Percentiles rank a stretch among this genome's conserved stretches.
These are phyloP conservation scores for Akanthomyces muscarius DNA, from an alignment of 2,329 filamentous ascomycete species.

Conservation along the genomic window DNA sequence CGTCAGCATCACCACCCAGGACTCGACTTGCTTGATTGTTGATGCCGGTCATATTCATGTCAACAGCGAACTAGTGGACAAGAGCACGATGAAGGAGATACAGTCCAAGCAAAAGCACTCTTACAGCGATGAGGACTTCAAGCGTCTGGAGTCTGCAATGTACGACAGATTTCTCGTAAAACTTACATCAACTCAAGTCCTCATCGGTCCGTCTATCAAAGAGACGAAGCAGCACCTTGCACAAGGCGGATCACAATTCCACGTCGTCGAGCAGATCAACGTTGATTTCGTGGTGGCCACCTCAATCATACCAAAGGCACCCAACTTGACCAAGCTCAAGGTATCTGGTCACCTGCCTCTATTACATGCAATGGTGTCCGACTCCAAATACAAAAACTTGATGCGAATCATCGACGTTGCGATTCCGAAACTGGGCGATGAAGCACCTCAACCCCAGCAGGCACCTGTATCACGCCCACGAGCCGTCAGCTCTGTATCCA, in stretches of 20 bases:
- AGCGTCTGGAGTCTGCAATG: slow-evolving; percentile 85
- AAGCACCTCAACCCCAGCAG: slow-evolving; percentile 28
- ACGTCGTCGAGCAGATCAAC: slow-evolving; percentile 95
- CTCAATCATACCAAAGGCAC: slow-evolving; percentile 93
- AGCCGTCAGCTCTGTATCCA: slow-evolving; percentile 44
- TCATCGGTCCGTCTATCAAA: slow-evolving; percentile 91
- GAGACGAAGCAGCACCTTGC: slow-evolving; percentile 80
- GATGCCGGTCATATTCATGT: slow-evolving; percentile 96
- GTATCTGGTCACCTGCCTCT: slow-evolving; percentile 90
- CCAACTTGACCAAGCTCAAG: slow-evolving; percentile 86
- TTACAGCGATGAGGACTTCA: slow-evolving; percentile 86
- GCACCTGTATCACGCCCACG: slow-evolving; percentile 38
- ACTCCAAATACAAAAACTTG: slow-evolving; percentile 92
- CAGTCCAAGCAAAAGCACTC: slow-evolving; percentile 84
- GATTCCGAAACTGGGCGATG: slow-evolving; percentile 71
- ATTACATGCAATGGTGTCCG: slow-evolving; percentile 85
- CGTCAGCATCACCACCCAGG: slow-evolving; percentile 78
- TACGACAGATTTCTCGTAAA: slow-evolving; percentile 97
- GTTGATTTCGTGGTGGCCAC: slow-evolving; percentile 95
- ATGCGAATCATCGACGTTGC: slow-evolving; percentile 97
- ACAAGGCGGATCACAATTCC: slow-evolving; percentile 66
- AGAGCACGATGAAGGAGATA: slow-evolving; percentile 82
- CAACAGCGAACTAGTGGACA: slow-evolving; percentile 88
- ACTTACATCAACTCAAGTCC: slow-evolving; percentile 86
- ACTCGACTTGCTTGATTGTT: slow-evolving; percentile 83